Evolutionary conservation across 331 rosid species (phyloP), one percentile per base, ranked within the genome.

Genomic region (Quercus lobata): DNA sequence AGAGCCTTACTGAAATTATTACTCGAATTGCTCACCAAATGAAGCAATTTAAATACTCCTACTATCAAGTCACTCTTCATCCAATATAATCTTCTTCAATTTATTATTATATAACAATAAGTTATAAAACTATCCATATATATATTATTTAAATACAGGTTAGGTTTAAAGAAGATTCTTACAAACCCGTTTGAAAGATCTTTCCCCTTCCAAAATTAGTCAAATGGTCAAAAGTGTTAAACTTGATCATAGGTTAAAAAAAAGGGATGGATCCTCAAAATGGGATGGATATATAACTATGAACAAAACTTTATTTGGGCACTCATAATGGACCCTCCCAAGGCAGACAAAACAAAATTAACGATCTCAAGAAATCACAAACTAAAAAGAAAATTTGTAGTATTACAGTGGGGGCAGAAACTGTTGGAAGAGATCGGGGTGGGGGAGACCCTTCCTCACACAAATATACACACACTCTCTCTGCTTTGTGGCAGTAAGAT

Each of bases 371-470:
- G 87, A 74, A 71, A 83, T 83, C 60, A 81, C 82, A 86, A 78
- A 83, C 24, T n/a, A 58, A 27, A n/a, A 24, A 58, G 14, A 22
- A 58, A 11, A 25, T 19, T 19, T 24, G 88, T 78, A 78, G 79
- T 78, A 87, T 84, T 87, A 81, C 18, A 75, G 71, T 66, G 84
- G 79, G 76, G 88, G 8, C 86, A 76, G 86, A 81, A 73, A 83
- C 46, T 66, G 82, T 37, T 78, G 73, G 49, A 34, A 27, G 44
- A 19, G 34, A 27, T 61, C 5, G 27, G 60, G 72, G 74, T 30
- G 75, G 5, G 65, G 57, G 29, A 19, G 46, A 2, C 24, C 41
- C 68, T 72, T 69, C 63, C 75, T 72, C 57, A 72, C 82, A 80
- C 82, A 73, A 58, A 49, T 57, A 17, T 12, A 25, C 34, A 25